Percentiles rank a stretch among this genome's conserved stretches.
phyloP scores from a whole-genome alignment of 257 asterid genomes.

The Prunella vulgaris region DNA sequence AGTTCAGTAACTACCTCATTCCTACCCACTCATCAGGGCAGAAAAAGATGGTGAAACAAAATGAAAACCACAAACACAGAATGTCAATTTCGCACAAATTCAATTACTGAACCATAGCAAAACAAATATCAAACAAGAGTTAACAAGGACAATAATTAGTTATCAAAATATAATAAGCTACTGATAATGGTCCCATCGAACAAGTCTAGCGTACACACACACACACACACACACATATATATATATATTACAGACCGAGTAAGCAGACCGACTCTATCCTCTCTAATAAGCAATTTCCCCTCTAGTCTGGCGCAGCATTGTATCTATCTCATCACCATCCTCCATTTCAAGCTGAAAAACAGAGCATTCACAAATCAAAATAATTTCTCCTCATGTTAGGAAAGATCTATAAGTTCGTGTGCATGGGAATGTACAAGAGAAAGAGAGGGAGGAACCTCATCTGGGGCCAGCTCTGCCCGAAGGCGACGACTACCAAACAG shows the following conservation, averaged over 20 bases:
- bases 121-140: no score
- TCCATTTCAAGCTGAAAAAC: conserved; percentile 41
- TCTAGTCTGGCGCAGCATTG: conserved; percentile 50
- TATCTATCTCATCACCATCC: conserved; percentile 48
- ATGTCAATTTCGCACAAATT: no score
- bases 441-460: conserved; percentile 33
- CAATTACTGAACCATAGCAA: no score
- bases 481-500: conserved; percentile 57
- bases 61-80: no score
- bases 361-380: neutral
- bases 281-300: conserved; percentile 16
- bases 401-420: no score
- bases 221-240: no score
- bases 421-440: no score
- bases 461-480: conserved; percentile 49
- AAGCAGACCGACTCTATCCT: neutral
- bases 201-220: neutral
- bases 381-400: no score
- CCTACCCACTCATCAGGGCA: no score
- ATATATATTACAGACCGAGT: neutral
- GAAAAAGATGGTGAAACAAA: no score
- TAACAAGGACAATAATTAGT: no score
- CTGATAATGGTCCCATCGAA: neutral
- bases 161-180: neutral
- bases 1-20: no score